A percentile compares a stretch with the other conserved stretches of the same genome.
These are phyloP conservation scores for Tylopilus sp. DNA, from an alignment of 768 basidiomycete genomes.

Conservation along the genomic window DNA sequence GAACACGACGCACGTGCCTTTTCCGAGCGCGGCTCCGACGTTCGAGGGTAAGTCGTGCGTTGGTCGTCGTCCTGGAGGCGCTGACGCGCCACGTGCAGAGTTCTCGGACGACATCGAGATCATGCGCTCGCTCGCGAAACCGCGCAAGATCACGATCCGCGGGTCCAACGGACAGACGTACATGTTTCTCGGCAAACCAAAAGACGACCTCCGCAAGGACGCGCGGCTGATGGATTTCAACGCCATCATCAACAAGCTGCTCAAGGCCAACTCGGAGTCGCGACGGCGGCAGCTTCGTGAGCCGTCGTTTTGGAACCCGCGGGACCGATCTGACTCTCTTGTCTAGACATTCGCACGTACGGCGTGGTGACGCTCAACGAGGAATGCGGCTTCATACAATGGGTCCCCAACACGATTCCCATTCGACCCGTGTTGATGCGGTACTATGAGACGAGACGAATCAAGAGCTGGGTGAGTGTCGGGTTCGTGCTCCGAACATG, in stretches of 20 bases:
- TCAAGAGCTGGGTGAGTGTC: constrained; percentile 46
- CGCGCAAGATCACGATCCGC: constrained; percentile 82
- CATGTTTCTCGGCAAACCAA: constrained; percentile 93
- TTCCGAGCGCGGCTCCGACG: constrained; percentile 70
- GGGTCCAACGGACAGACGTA: constrained; percentile 83
- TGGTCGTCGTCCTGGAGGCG: neutral
- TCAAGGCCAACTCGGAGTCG: constrained; percentile 92
- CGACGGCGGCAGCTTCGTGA: constrained; percentile 84
- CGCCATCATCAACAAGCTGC: constrained; percentile 92
- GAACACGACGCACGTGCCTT: constrained; percentile 71
- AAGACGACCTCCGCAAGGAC: constrained; percentile 96
- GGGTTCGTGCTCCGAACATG: neutral
- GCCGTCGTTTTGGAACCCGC: no score
- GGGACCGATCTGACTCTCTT: neutral
- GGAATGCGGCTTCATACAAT: constrained; percentile 96
- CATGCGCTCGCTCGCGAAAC: constrained; percentile 89
- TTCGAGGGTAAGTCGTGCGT: constrained; percentile 51
- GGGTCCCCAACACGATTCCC: constrained; percentile 92
- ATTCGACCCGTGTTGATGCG: constrained; percentile 72
- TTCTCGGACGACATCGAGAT: constrained; percentile 83
- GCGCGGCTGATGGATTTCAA: constrained; percentile 98
- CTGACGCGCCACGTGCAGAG: constrained; percentile 38
- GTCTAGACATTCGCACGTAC: constrained; percentile 86
- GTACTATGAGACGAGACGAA: constrained; percentile 54
- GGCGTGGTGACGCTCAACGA: constrained; percentile 98